A percentile compares a stretch with the other conserved stretches of the same genome.
These are phyloP conservation scores for Candida sakaeoensis DNA, from an alignment of 805 yeast genomes.

Conservation along the genomic window DNA sequence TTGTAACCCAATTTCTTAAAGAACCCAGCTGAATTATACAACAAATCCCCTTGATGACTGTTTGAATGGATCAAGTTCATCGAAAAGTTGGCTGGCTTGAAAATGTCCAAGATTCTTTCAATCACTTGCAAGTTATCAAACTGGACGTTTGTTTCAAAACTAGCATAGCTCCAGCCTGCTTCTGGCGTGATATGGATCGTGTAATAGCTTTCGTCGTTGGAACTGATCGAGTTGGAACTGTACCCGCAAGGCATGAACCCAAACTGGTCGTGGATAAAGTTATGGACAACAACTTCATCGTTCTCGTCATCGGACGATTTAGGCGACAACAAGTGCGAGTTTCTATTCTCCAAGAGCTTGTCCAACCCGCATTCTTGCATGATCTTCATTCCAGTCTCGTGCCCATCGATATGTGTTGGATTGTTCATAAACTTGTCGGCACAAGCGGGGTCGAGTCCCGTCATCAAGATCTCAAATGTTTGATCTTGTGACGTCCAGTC, in stretches of 20 bases:
- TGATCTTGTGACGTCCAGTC: conserved; percentile 42
- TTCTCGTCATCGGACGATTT: conserved; percentile 24
- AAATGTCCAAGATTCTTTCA: conserved; percentile 54
- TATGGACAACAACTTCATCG: conserved; percentile 11
- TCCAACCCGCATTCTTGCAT: conserved; percentile 63
- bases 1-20: conserved; percentile 45
- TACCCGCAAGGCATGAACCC: conserved; percentile 94
- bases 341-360: conserved; percentile 39
- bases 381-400: conserved; percentile 66
- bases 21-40: conserved; percentile 17
- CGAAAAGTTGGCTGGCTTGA: conserved; percentile 76
- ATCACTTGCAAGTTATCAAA: conserved; percentile 55
- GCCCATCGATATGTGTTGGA: conserved; percentile 67
- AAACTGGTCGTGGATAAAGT: conserved; percentile 75
- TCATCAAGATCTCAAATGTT: conserved; percentile 89
- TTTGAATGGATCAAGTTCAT: conserved; percentile 29
- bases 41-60: conserved; percentile 8
- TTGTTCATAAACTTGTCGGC: conserved; percentile 54
- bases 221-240: conserved; percentile 77
- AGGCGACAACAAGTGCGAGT: conserved; percentile 32
- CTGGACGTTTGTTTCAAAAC: conserved; percentile 86
- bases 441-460: conserved; percentile 59
- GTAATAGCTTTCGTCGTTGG: conserved; percentile 47
- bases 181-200: conserved; percentile 96
- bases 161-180: conserved; percentile 90